Conservation (phyloP, 164 flowering plant genomes). For the Platanus orientalis region DNA sequence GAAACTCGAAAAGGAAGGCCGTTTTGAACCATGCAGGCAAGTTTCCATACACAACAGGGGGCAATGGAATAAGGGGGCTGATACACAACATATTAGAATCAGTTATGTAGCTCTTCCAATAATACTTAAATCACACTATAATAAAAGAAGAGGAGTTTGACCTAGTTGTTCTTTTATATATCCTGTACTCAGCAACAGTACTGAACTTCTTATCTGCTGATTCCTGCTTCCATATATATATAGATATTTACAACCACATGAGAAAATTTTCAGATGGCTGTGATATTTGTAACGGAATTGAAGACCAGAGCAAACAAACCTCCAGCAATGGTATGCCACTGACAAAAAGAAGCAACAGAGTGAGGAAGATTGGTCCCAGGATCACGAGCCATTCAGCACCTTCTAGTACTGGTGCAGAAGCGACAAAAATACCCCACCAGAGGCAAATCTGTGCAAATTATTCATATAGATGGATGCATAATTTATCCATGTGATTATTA, state of each 20-base stretch:
- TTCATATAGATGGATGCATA: slow-evolving; percentile 1
- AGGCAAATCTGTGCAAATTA: slow-evolving; percentile 58
- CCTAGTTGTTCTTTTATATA: slow-evolving; percentile 80
- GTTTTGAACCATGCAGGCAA: slow-evolving; percentile 76
- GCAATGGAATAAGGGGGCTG: slow-evolving; percentile 88
- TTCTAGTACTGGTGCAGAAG: slow-evolving; percentile 67
- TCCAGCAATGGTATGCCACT: slow-evolving; percentile 96
- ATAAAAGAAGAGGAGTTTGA: slow-evolving; percentile 13
- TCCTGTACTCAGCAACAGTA: slow-evolving; percentile 45
- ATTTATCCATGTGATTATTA: too few species aligned
- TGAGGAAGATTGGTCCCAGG: slow-evolving; percentile 79
- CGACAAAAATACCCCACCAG: slow-evolving; percentile 97
- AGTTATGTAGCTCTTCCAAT: slow-evolving; percentile 3
- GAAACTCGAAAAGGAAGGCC: slow-evolving; percentile 75
- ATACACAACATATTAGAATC: slow-evolving; percentile 16
- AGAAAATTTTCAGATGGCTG: slow-evolving; percentile 7
- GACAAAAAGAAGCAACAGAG: slow-evolving; percentile 81
- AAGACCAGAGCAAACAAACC: slow-evolving; percentile 39
- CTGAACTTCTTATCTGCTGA: slow-evolving; percentile 89
- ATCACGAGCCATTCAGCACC: slow-evolving; percentile 90
- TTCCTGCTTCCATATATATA: slow-evolving; percentile 41
- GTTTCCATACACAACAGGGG: slow-evolving; percentile 61
- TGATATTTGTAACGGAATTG: background rate
- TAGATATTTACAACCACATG: slow-evolving; percentile 10
- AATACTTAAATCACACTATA: background rate